Evolutionary conservation across 768 basidiomycete genomes (phyloP).

Genomic region (Leccinum incarnatum): DNA sequence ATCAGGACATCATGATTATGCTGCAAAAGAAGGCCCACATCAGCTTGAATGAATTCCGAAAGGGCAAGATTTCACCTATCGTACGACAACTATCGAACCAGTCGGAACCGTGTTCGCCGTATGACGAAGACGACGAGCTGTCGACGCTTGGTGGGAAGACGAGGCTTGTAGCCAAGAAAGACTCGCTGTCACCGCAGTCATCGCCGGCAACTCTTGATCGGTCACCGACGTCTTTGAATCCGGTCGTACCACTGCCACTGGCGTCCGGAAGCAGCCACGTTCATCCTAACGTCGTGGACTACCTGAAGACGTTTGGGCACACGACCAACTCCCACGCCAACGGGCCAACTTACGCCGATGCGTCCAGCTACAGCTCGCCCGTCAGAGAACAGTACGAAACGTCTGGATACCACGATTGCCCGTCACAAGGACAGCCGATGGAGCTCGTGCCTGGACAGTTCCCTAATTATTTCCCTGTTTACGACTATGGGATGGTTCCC

Average conservation of each 20-base stretch:
- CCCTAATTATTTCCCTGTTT: conserved; percentile 75
- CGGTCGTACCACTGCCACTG: conserved; percentile 69
- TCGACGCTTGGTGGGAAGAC: conserved; percentile 65
- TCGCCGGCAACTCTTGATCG: conserved; percentile 44
- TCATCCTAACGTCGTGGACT: conserved; percentile 65
- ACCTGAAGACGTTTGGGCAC: conserved; percentile 59
- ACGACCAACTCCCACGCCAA: conserved; percentile 18
- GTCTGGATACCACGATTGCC: conserved; percentile 19
- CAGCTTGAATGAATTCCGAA: conserved; percentile 61
- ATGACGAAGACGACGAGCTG: conserved; percentile 61
- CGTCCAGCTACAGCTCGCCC: conserved; percentile 26
- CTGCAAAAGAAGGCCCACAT: conserved; percentile 64
- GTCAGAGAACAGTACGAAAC: conserved; percentile 24
- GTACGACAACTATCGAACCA: conserved; percentile 33
- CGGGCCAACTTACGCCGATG: conserved; percentile 23
- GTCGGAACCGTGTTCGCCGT: conserved; percentile 41
- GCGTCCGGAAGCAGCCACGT: conserved; percentile 49
- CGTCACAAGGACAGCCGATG: conserved; percentile 29
- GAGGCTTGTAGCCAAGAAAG: conserved; percentile 59
- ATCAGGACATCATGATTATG: conserved; percentile 60
- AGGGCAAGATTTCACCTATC: conserved; percentile 50
- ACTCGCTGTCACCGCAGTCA: conserved; percentile 52
- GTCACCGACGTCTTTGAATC: conserved; percentile 70
- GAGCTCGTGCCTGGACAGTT: conserved; percentile 38
- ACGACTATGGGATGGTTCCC: conserved; percentile 55